Evolutionary conservation across 2,329 filamentous ascomycete species (phyloP), one percentile per base, ranked within the genome.

Genomic region (Cytospora piceicola): DNA sequence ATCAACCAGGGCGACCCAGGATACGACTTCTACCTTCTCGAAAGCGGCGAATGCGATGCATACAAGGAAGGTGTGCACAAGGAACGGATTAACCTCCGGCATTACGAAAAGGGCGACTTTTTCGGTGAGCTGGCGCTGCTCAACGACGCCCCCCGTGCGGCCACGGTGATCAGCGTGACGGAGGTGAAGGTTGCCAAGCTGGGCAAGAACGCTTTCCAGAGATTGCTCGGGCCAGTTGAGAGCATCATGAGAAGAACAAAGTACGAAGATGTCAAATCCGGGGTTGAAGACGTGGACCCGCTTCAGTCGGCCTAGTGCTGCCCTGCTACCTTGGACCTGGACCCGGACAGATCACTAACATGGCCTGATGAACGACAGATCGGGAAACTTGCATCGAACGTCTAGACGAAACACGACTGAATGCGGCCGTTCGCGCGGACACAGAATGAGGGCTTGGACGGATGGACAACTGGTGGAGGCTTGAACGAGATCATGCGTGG

Each of bases 61-160:
- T 93, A 88, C 82, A 97, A 94, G 80, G 83, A 86, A n/a, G 92
- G 89, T 49, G 80, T 83, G 22, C 83, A 88, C 27, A 82, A 86
- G 66, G 66, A 68, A 49, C 60, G 66, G 27, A 68, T 68, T 60
- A 83, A 90, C 2, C 90, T 98, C 69, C 92, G 93, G 74, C 83
- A 87, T 62, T 98, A 98, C 78, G 85, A 83, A 69, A 95, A 96
- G 78, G 95, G 95, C 34, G 95, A 97, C 74, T 99, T 95, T 82
- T 99, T 99, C 79, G 95, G 95, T 68, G 95, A 99, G 79, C 83
- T 99, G 68, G 95, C 95, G 8, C 80, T 99, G 74, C 83, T 98
- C 71, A 96, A 98, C 71, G 94, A 99, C 75, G 92, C 93, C 63
- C 95, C 95, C 11, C 89, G 95, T 74, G 94, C 94, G 46, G 95